A percentile compares a stretch with the other conserved stretches of the same genome.
Evolutionary conservation across 1,139 yeast genomes (phyloP).

Genomic region (Lodderomyces metapsilosis): DNA sequence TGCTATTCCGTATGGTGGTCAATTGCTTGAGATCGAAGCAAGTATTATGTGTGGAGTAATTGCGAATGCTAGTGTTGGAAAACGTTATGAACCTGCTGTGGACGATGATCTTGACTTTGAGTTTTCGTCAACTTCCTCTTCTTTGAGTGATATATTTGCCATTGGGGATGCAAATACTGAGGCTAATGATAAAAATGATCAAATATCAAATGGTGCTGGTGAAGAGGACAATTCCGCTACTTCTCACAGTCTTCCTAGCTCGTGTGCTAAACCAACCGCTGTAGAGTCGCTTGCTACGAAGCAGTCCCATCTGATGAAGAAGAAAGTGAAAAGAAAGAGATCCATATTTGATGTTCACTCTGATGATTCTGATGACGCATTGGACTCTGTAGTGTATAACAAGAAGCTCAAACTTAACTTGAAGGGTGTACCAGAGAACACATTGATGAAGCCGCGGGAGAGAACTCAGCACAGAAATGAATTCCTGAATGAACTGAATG

Average conservation of each 20-base stretch:
- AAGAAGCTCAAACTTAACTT: background rate
- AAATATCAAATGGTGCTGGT: background rate
- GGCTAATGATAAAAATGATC: background rate
- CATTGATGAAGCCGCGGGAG: background rate
- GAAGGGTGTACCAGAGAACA: background rate
- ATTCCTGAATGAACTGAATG: too few relatives aligned
- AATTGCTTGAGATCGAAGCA: constrained; percentile 22
- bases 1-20: constrained; percentile 10
- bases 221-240: background rate
- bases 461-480: background rate
- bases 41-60: constrained; percentile 1
- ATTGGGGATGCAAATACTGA: background rate
- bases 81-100: background rate
- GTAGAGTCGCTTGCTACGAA: background rate
- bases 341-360: background rate
- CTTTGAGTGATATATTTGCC: background rate
- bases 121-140: background rate
- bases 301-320: too few relatives aligned
- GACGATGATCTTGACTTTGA: background rate
- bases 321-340: background rate
- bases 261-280: background rate
- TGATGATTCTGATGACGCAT: background rate
- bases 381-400: background rate
- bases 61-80: background rate
- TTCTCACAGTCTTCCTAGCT: background rate